phyloP scores from a whole-genome alignment of 306 rosid species.

The Dryas octopetala region DNA sequence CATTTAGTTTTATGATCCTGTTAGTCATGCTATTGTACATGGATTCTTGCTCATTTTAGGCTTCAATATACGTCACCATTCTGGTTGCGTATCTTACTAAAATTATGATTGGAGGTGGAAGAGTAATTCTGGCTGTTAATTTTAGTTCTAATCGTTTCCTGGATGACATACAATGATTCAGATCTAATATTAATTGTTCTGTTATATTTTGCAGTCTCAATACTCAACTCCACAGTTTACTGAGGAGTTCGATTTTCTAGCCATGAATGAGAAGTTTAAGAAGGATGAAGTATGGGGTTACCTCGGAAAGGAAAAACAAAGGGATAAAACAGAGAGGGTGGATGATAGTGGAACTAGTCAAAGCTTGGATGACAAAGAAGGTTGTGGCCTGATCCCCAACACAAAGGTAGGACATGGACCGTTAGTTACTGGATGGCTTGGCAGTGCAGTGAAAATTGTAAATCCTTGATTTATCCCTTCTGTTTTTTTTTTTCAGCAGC shows the following conservation, averaged over 20 bases:
- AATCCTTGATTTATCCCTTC: slow-evolving; percentile 13
- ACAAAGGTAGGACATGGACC: slow-evolving; percentile 39
- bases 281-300: slow-evolving; percentile 80
- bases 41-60: background rate
- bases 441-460: slow-evolving; percentile 3
- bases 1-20: background rate
- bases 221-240: slow-evolving; percentile 43
- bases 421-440: slow-evolving; percentile 10
- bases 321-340: slow-evolving; percentile 28
- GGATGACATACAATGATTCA: background rate
- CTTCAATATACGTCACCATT: background rate
- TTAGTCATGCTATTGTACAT: background rate
- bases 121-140: background rate
- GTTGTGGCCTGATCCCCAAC: slow-evolving; percentile 28
- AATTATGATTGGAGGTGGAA: background rate
- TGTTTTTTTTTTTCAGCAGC: slow-evolving; percentile 43
- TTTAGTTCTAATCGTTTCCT: background rate
- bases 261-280: slow-evolving; percentile 83
- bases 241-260: slow-evolving; percentile 78
- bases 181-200: background rate
- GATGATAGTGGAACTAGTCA: slow-evolving; percentile 35
- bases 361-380: slow-evolving; percentile 33
- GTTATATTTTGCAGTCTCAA: slow-evolving; percentile 29
- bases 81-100: background rate
- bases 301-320: slow-evolving; percentile 49